A percentile compares a stretch with the other conserved stretches of the same genome.
Conservation (phyloP, 2,329 filamentous ascomycete genomes). For the Aquanectria penicillioides region DNA sequence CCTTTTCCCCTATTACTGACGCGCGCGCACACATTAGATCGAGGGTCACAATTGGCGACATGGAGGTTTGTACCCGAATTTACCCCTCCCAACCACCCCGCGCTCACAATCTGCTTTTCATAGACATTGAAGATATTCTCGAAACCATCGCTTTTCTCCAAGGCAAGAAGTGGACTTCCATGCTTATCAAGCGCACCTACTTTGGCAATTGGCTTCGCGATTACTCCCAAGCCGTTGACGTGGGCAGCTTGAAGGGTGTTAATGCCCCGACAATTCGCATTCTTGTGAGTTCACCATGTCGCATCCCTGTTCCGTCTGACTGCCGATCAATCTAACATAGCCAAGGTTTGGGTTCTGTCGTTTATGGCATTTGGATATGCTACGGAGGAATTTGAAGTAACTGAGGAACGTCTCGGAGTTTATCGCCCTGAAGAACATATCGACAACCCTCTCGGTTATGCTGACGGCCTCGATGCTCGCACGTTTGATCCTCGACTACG, state of each 20-base stretch:
- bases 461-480: constrained; percentile 85
- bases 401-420: constrained; percentile 79
- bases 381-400: constrained; percentile 88
- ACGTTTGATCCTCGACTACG: constrained; percentile 84
- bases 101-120: constrained; percentile 19
- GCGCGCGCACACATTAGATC: constrained; percentile 57
- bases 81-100: constrained; percentile 12
- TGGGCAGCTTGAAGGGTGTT: constrained; percentile 81
- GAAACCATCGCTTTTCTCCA: constrained; percentile 80
- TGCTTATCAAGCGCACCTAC: constrained; percentile 81
- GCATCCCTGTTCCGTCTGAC: neutral
- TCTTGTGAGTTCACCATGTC: constrained; percentile 57
- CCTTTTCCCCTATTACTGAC: constrained; percentile 18
- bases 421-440: constrained; percentile 82
- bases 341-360: constrained; percentile 78
- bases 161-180: constrained; percentile 86
- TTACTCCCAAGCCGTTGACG: constrained; percentile 86
- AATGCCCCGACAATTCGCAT: constrained; percentile 82
- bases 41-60: constrained; percentile 77
- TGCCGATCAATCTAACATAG: neutral
- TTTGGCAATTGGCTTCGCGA: constrained; percentile 90
- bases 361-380: constrained; percentile 87
- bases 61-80: constrained; percentile 58
- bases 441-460: constrained; percentile 86
- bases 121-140: constrained; percentile 84